Conservation (phyloP, 352 stramenopile species). For the Aphanomyces stellatus region DNA sequence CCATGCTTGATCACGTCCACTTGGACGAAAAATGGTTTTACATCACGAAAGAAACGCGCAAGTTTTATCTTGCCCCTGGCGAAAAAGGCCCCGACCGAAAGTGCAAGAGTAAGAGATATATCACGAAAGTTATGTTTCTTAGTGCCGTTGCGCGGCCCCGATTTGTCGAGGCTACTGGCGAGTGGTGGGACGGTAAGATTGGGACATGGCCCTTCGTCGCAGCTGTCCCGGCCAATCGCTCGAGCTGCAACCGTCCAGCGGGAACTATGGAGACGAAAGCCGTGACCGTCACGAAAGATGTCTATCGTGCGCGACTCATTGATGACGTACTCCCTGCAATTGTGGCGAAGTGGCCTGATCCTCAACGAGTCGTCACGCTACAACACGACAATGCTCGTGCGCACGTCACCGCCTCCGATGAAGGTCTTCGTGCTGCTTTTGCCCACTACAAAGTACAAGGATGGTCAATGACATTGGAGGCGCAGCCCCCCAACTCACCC, state of each 20-base stretch:
- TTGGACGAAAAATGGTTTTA: constrained; percentile 31
- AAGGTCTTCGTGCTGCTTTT: neutral
- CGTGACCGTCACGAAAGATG: no score
- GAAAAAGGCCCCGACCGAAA: constrained; percentile 6
- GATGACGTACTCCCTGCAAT: neutral
- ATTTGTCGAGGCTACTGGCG: constrained; percentile 25
- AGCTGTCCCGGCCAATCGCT: no score
- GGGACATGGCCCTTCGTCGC: no score
- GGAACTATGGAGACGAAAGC: no score
- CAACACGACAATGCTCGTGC: neutral
- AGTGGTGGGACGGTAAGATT: constrained; percentile 36
- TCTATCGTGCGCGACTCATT: no score
- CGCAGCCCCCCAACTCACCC: neutral
- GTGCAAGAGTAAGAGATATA: no score
- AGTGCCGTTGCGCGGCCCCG: no score
- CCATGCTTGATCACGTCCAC: neutral
- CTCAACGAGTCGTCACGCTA: neutral
- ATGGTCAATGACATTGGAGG: neutral
- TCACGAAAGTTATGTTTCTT: no score
- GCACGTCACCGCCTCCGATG: neutral
- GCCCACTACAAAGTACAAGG: neutral
- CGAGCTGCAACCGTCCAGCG: no score
- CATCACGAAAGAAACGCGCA: constrained; percentile 27
- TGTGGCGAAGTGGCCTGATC: neutral
- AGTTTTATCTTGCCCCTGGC: constrained; percentile 17